phyloP scores from a whole-genome alignment of 495 filamentous ascomycete species.

The Delitschia confertaspora region DNA sequence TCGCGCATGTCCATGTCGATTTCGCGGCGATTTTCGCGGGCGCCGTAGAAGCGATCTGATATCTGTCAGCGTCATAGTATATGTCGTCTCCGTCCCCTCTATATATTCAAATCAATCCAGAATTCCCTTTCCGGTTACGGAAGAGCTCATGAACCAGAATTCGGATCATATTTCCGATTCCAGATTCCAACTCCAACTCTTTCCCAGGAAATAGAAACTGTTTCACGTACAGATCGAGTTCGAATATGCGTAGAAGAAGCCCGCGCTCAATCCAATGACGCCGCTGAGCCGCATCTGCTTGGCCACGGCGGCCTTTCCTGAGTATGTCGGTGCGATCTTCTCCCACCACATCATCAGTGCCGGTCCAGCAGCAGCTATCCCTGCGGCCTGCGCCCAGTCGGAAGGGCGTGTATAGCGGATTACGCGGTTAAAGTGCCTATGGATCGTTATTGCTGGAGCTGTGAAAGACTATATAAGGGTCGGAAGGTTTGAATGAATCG shows the following conservation, averaged over 20 bases:
- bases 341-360: constrained; percentile 69
- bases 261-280: constrained; percentile 61
- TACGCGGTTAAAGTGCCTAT: constrained; percentile 83
- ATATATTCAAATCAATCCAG: too few species aligned
- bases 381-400: constrained; percentile 67
- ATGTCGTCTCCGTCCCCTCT: too few species aligned
- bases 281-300: constrained; percentile 70
- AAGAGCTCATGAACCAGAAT: too few species aligned
- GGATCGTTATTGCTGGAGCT: constrained; percentile 7
- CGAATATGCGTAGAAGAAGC: constrained; percentile 72
- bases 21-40: constrained; percentile 82
- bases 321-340: constrained; percentile 67
- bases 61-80: too few species aligned
- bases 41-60: constrained; percentile 74
- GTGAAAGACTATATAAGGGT: too few species aligned
- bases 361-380: constrained; percentile 58
- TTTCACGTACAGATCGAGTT: constrained; percentile 53
- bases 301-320: constrained; percentile 69
- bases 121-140: too few species aligned
- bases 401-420: constrained; percentile 71
- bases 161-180: too few species aligned
- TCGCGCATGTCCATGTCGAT: constrained; percentile 94
- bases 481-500: constrained; percentile 18
- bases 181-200: too few species aligned
- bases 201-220: background rate